phyloP scores from a whole-genome alignment of 805 yeast genomes.

The Candida xyloterini region DNA sequence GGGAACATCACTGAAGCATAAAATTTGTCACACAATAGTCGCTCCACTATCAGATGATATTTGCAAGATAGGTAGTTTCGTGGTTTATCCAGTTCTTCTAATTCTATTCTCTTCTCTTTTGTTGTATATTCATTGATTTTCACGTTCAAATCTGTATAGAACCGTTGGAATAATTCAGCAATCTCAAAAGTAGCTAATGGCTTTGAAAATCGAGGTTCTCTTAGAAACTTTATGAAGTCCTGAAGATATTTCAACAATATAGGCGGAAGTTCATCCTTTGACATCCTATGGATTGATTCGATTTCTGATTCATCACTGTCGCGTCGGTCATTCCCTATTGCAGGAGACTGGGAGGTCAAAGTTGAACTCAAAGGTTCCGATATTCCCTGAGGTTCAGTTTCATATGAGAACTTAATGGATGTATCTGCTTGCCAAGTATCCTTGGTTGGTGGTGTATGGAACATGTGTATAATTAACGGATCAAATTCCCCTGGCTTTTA shows the following conservation, averaged over 20 bases:
- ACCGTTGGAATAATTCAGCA: conserved; percentile 34
- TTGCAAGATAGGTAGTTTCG: conserved; percentile 18
- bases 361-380: not conserved
- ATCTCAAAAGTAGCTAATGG: conserved; percentile 36
- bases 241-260: conserved; percentile 26
- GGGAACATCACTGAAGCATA: conserved; percentile 35
- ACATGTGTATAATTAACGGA: conserved; percentile 18
- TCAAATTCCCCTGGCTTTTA: not conserved
- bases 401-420: conserved; percentile 26
- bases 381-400: conserved; percentile 2
- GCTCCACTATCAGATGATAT: conserved; percentile 31
- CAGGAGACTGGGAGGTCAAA: conserved; percentile 3
- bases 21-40: conserved; percentile 33
- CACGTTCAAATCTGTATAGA: conserved; percentile 29
- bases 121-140: conserved; percentile 20
- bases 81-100: conserved; percentile 22
- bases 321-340: conserved; percentile 6
- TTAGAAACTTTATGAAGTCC: conserved; percentile 29
- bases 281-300: conserved; percentile 18
- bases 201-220: conserved; percentile 35
- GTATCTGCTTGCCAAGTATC: conserved; percentile 28
- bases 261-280: conserved; percentile 28
- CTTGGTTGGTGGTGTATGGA: conserved; percentile 36
- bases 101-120: conserved; percentile 21
- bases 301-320: conserved; percentile 6